Conservation (phyloP, 2,329 filamentous ascomycete species). For the Colletotrichum higginsianum region DNA sequence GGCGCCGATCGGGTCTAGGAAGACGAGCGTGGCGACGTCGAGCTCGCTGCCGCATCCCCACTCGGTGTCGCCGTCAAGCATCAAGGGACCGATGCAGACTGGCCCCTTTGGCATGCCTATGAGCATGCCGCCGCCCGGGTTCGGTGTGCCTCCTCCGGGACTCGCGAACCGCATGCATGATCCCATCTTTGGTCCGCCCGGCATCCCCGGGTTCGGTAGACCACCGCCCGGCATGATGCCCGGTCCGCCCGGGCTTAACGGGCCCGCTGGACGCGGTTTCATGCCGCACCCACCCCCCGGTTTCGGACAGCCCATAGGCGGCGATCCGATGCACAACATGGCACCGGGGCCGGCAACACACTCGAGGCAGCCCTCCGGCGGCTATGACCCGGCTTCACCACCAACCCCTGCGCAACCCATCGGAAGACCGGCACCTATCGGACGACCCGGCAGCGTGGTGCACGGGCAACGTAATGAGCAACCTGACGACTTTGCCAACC, state of each 20-base stretch:
- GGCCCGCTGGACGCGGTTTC: constrained; percentile 59
- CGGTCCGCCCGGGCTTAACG: constrained; percentile 67
- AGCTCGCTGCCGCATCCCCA: constrained; percentile 56
- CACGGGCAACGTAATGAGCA: constrained; percentile 66
- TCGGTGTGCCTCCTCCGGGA: constrained; percentile 55
- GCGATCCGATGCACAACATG: constrained; percentile 58
- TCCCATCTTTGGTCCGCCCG: constrained; percentile 60
- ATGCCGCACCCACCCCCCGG: constrained; percentile 66
- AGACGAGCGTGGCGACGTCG: constrained; percentile 55
- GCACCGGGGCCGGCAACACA: constrained; percentile 69
- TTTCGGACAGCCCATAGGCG: constrained; percentile 60
- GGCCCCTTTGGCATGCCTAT: constrained; percentile 71
- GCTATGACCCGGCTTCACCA: constrained; percentile 70
- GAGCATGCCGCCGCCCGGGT: constrained; percentile 68
- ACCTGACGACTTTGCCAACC: constrained; percentile 80
- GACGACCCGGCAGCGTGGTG: constrained; percentile 83
- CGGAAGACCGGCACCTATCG: constrained; percentile 87
- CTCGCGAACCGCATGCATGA: constrained; percentile 64
- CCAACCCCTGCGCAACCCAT: constrained; percentile 78
- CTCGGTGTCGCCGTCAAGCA: constrained; percentile 75
- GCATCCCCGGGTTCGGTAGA: constrained; percentile 55
- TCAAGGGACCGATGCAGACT: constrained; percentile 58
- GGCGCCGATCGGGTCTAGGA: constrained; percentile 74
- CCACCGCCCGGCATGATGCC: constrained; percentile 63
- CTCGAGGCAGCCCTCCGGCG: constrained; percentile 81